Conservation (phyloP, 2,329 filamentous ascomycete species). For the Monosporascus cannonballus region DNA sequence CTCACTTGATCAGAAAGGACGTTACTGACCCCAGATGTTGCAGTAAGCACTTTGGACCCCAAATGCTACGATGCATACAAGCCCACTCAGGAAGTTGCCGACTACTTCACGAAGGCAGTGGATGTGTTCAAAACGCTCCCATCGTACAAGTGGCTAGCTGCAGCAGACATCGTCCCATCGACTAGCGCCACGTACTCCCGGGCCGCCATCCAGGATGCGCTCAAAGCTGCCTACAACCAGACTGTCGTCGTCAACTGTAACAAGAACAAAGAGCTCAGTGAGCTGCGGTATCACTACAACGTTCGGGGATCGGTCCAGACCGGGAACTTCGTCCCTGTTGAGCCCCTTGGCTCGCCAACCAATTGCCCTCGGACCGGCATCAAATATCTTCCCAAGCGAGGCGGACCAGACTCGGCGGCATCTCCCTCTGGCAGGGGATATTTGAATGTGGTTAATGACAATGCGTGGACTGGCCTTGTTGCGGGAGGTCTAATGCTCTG, state of each 20-base stretch:
- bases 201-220: constrained; percentile 51
- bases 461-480: too few species aligned
- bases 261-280: constrained; percentile 34
- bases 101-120: constrained; percentile 63
- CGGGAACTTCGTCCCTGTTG: constrained; percentile 53
- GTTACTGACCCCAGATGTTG: too few species aligned
- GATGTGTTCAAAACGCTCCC: constrained; percentile 60
- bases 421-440: too few species aligned
- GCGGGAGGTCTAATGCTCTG: too few species aligned
- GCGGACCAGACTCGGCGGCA: too few species aligned
- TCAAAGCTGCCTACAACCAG: constrained; percentile 47
- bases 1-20: too few species aligned
- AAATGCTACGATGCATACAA: constrained; percentile 58
- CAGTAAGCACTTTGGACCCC: constrained; percentile 57
- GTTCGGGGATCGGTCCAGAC: constrained; percentile 50
- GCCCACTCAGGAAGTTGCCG: constrained; percentile 57
- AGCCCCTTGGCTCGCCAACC: constrained; percentile 46
- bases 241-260: constrained; percentile 54
- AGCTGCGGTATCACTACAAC: constrained; percentile 61
- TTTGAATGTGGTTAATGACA: too few species aligned
- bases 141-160: constrained; percentile 55
- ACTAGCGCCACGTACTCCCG: constrained; percentile 51
- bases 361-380: constrained; percentile 58
- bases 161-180: constrained; percentile 54
- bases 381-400: constrained; percentile 55